These are phyloP conservation scores for Didymella exigua DNA, from an alignment of 2,329 filamentous ascomycete genomes.

Conservation along the genomic window DNA sequence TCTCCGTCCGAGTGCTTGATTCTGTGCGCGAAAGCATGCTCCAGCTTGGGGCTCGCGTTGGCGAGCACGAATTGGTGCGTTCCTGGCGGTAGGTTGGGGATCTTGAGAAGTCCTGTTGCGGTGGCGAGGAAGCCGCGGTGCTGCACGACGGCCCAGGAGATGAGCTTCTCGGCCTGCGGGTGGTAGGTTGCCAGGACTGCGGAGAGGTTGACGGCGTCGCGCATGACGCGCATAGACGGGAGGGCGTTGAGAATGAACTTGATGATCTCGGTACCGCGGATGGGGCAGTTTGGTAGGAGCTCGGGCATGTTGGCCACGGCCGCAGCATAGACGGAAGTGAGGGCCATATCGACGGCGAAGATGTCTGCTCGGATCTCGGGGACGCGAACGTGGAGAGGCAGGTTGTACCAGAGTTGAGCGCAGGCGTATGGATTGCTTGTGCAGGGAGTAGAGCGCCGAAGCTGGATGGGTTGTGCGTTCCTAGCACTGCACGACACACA, in stretches of 20 bases:
- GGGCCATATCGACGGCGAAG: constrained; percentile 38
- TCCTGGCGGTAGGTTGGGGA: constrained; percentile 36
- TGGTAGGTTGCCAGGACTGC: constrained; percentile 20
- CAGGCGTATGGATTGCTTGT: constrained; percentile 19
- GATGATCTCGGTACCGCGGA: constrained; percentile 16
- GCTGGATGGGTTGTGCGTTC: constrained; percentile 19
- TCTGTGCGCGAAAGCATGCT: constrained; percentile 27
- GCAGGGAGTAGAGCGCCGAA: constrained; percentile 37
- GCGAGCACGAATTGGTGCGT: constrained; percentile 44
- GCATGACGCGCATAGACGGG: constrained; percentile 30
- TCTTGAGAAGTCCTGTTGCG: constrained; percentile 31
- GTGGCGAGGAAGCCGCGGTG: constrained; percentile 39
- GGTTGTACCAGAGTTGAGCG: constrained; percentile 28
- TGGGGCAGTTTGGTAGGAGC: constrained; percentile 39
- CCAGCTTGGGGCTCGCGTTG: constrained; percentile 34
- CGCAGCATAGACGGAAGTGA: constrained; percentile 36
- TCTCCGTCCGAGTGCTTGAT: constrained; percentile 6
- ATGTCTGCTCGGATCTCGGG: constrained; percentile 39
- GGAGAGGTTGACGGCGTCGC: constrained; percentile 24
- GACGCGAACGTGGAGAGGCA: constrained; percentile 36
- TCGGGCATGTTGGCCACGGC: constrained; percentile 24
- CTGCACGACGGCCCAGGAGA: constrained; percentile 39
- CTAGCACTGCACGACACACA: constrained; percentile 36
- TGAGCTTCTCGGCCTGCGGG: constrained; percentile 31
- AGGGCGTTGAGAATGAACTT: constrained; percentile 34